Percentiles rank a stretch among this genome's conserved stretches.
Conservation (phyloP, 192 early-diverging fungal species). For the Kappamyces sp. region DNA sequence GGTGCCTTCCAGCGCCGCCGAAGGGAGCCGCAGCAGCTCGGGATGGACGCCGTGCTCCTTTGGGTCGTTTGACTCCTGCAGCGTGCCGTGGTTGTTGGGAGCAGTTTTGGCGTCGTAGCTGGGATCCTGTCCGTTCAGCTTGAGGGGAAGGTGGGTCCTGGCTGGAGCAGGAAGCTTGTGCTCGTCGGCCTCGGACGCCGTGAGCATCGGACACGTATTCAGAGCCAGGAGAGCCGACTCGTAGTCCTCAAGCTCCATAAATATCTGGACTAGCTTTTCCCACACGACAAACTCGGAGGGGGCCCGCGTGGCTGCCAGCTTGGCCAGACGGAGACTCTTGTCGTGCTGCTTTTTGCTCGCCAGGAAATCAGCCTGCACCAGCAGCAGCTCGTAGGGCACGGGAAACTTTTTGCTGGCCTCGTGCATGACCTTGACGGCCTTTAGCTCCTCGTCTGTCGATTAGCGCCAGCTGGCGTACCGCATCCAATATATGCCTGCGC, state of each 20-base stretch:
- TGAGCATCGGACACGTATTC: slow-evolving; percentile 99
- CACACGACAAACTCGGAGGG: slow-evolving; percentile 94
- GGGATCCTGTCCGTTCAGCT: slow-evolving; percentile 54
- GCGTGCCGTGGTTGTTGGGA: slow-evolving; percentile 30
- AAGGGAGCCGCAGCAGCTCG: slow-evolving; percentile 76
- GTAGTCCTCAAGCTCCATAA: slow-evolving; percentile 80
- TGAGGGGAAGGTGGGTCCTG: slow-evolving; percentile 83
- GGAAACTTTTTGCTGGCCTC: slow-evolving; percentile 73
- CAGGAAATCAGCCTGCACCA: slow-evolving; percentile 88
- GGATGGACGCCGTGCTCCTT: slow-evolving; percentile 53
- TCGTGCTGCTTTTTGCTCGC: slow-evolving; percentile 66
- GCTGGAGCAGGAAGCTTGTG: slow-evolving; percentile 86
- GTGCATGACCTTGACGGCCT: slow-evolving; percentile 84
- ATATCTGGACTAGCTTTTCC: slow-evolving; percentile 91
- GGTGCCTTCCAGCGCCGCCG: slow-evolving; percentile 86
- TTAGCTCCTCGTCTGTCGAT: slow-evolving; percentile 77
- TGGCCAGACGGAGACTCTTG: slow-evolving; percentile 79
- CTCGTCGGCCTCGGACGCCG: slow-evolving; percentile 63
- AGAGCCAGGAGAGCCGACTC: slow-evolving; percentile 87
- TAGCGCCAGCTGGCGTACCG: slow-evolving; percentile 42
- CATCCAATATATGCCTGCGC: slow-evolving; percentile 63
- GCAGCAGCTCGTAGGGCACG: slow-evolving; percentile 76
- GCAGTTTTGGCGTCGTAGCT: slow-evolving; percentile 37
- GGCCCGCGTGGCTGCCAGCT: slow-evolving; percentile 87
- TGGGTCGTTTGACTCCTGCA: slow-evolving; percentile 48